These are phyloP conservation scores for Cladophialophora bantiana DNA, from an alignment of 2,329 filamentous ascomycete species.

Conservation along the genomic window DNA sequence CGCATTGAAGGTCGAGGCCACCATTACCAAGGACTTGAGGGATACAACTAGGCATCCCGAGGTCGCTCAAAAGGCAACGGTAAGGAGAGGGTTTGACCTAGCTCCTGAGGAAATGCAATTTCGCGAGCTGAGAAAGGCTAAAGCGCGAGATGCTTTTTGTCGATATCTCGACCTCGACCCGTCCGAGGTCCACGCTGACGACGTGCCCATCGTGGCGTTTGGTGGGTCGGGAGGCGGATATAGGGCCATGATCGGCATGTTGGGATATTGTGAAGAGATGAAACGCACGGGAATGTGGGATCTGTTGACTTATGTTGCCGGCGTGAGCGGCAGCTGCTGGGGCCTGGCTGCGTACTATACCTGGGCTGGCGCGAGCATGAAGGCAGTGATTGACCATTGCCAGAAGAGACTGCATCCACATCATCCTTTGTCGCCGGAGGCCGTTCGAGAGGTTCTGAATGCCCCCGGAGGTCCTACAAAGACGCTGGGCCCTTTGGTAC, in stretches of 20 bases:
- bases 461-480: slow-evolving; percentile 25
- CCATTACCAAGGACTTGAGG: slow-evolving; percentile 26
- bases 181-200: slow-evolving; percentile 25
- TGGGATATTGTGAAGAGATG: slow-evolving; percentile 31
- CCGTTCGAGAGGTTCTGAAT: slow-evolving; percentile 28
- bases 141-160: slow-evolving; percentile 26
- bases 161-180: slow-evolving; percentile 26
- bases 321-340: slow-evolving; percentile 32
- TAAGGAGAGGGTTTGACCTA: slow-evolving; percentile 25
- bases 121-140: slow-evolving; percentile 20
- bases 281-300: slow-evolving; percentile 31
- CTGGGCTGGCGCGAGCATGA: slow-evolving; percentile 27
- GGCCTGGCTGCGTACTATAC: slow-evolving; percentile 33
- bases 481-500: slow-evolving; percentile 28
- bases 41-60: slow-evolving; percentile 27
- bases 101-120: slow-evolving; percentile 21
- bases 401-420: slow-evolving; percentile 27
- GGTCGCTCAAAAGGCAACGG: slow-evolving; percentile 17
- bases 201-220: slow-evolving; percentile 32
- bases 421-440: slow-evolving; percentile 31
- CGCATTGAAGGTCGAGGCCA: slow-evolving; percentile 27
- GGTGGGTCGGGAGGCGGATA: slow-evolving; percentile 29
- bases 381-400: slow-evolving; percentile 29
- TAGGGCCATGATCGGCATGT: slow-evolving; percentile 30
- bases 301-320: slow-evolving; percentile 28